Percentiles rank a stretch among this genome's conserved stretches.
These are phyloP conservation scores for Iris pallida DNA, from an alignment of 116 monocot genomes.

Conservation along the genomic window DNA sequence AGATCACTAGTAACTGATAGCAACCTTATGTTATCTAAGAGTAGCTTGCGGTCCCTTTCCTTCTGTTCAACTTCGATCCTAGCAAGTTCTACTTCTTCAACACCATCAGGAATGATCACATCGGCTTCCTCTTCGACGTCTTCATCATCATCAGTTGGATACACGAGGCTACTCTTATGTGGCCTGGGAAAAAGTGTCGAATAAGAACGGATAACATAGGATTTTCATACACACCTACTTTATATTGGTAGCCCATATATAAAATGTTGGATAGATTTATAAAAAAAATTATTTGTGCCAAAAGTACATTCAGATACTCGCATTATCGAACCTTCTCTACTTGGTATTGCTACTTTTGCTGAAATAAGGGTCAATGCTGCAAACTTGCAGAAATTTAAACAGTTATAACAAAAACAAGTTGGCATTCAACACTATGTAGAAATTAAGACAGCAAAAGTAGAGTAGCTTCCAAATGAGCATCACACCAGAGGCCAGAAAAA, in stretches of 20 bases:
- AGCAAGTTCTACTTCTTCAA: slow-evolving; percentile 99
- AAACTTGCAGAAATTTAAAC: not conserved
- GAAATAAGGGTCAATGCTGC: no score
- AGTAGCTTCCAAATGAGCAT: no score
- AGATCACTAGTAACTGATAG: slow-evolving; percentile 41
- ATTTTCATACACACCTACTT: not conserved
- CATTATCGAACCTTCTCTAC: no score
- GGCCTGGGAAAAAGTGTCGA: slow-evolving; percentile 46
- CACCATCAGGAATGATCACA: slow-evolving; percentile 96
- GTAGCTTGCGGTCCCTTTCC: slow-evolving; percentile 84
- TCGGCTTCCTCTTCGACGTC: slow-evolving; percentile 94
- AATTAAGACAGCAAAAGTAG: no score
- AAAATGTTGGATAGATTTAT: no score
- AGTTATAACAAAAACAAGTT: not conserved
- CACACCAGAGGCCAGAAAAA: not conserved
- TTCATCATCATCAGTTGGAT: slow-evolving; percentile 86
- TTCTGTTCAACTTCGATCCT: slow-evolving; percentile 71
- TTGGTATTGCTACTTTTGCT: no score
- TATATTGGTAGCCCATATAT: no score
- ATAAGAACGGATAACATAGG: not conserved
- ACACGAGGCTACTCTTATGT: slow-evolving; percentile 76
- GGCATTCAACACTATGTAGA: no score
- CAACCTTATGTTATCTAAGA: slow-evolving; percentile 84
- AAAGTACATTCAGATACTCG: no score
- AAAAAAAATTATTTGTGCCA: no score